Evolutionary conservation across 1,284 basidiomycete genomes (phyloP), one percentile per base, ranked within the genome.

Genomic region (Cystobasidium pallidum): DNA sequence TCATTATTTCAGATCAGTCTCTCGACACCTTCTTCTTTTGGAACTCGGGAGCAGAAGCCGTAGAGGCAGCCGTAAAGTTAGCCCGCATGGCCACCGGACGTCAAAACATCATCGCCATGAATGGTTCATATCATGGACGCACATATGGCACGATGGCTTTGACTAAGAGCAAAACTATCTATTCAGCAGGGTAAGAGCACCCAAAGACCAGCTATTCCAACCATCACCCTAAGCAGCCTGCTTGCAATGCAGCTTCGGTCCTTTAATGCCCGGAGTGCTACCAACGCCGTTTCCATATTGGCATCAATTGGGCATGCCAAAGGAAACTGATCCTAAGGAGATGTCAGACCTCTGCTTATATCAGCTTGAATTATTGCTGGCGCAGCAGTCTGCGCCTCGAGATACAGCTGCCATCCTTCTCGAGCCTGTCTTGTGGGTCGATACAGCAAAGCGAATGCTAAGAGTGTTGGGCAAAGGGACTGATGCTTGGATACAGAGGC

Each of bases 361-460:
- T 81, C 91, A 95, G 80, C 85, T 98, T 30, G 87, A 92, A 67
- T 85, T 97, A 15, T 81, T 95, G 11, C 84, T 97, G 58, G 84
- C 87, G 65, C 93, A 96, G 81, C 92, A 95, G 81, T 89, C 88
- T 8, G 85, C 89, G 0, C 91, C 94, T 0, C 82, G 83, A 13
- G 94, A 96, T 80, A 95, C 93, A 0, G 93, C 94, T 3, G 93
- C 92, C 26, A 90, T 98, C 80, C 83, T 98, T 75, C 83, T 98
- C 67, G 94, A 98, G 83, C 91, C 94, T 64, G 89, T 97, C 11
- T 85, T 98, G 75, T 77, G 47, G 59, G 76, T 74, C 36, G 13
- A 39, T n/a, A 10, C 39, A 11, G 1, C 15, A 47, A n/a, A n/a
- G n/a, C n/a, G n/a, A n/a, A n/a, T n/a, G n/a, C n/a, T n/a, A n/a